Base-by-base conservation (phyloP, 331 rosid genomes). In the Rhamnella rubrinervis region DNA sequence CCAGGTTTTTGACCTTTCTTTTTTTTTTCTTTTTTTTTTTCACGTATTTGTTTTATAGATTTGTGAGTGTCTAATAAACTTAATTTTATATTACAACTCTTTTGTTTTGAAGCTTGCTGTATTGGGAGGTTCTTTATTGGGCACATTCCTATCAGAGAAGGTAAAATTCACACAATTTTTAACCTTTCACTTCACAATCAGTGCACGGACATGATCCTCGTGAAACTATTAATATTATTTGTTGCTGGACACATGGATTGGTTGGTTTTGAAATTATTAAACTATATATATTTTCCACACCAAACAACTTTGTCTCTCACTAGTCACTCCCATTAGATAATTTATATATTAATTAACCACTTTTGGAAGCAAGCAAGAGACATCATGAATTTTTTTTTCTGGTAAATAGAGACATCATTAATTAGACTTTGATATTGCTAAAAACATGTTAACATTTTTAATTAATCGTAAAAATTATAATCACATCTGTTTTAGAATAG, bases 121-220 rank as follows among this genome's bases (percentile, higher is more conserved):
- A 25, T 81, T 95, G 72, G 99, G 97, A 72, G 97, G 97, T 69
- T 89, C 99, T 62, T 75, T 95, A 70, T 74, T 95, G 21, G 99
- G 99, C 68, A 78, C 96, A 65, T 87, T 89, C 81, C 78, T 95
- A 75, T 91, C 97, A 19, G 96, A 91, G 85, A 95, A 86, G 97
- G 97, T 91, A 85, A 75, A 13, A 60, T 31, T 14, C 65, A 44
- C 63, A 17, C 40, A 23, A 44, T 12, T 46, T 81, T 67, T 59
- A 46, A 66, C 56, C 38, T 67, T 67, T 55, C 55, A 14, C 61
- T 67, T 67, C 13, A 13, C 18, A 41, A 37, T 59, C 62, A 68
- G 18, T 53, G 4, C 11, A 44, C 14, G 2, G 1, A 23, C 1
- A 26, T 10, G 5, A 25, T 46, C 65, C 65, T 28, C 44, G 25